Evolutionary conservation across 2,329 filamentous ascomycete species (phyloP), one percentile per base, ranked within the genome.

Genomic region (Penicillium vulpinum): DNA sequence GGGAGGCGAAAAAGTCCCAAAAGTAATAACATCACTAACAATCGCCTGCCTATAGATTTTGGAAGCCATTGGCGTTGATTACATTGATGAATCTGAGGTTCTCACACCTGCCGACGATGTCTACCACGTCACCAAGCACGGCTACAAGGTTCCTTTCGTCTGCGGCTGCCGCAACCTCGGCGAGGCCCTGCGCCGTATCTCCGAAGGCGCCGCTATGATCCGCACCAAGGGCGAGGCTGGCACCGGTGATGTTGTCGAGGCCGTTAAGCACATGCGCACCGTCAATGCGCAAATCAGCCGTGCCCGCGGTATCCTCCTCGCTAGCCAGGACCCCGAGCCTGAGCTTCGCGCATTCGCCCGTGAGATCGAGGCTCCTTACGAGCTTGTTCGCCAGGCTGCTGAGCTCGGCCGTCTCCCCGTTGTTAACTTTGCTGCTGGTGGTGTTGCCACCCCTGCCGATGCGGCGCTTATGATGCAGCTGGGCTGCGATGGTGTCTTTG

Each of bases 401-500:
- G 86, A 92, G 80, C 82, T 95, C 62, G 92, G 92, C 41, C 84
- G 94, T 49, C 81, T 99, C 53, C 94, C 94, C 2, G 93, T 97
- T 0, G 94, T 99, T 63, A 97, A 97, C 82, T 97, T 99, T 68
- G 94, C 94, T 0, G 94, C 94, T 4, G 94, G 94, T n/a, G 94
- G 94, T 56, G 90, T 99, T n/a, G 94, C 94, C n/a, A 99, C 94
- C 1, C 94, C 94, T 0, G 94, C 94, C 0, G 94, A 99, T 77
- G 94, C 94, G 0, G 94, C 94, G 2, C 81, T 99, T 79, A 91
- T 99, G 93, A 99, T 99, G 94, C 93, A 97, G 82, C 81, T 99
- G 62, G 94, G 94, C 59, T 97, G 94, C 72, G 94, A 99, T 71
- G 94, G 94, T 57, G 94, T 99, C 35, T 99, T 99, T 73, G 94